Evolutionary conservation across 2,329 filamentous ascomycete genomes (phyloP).

Genomic region (Coniella vitis): DNA sequence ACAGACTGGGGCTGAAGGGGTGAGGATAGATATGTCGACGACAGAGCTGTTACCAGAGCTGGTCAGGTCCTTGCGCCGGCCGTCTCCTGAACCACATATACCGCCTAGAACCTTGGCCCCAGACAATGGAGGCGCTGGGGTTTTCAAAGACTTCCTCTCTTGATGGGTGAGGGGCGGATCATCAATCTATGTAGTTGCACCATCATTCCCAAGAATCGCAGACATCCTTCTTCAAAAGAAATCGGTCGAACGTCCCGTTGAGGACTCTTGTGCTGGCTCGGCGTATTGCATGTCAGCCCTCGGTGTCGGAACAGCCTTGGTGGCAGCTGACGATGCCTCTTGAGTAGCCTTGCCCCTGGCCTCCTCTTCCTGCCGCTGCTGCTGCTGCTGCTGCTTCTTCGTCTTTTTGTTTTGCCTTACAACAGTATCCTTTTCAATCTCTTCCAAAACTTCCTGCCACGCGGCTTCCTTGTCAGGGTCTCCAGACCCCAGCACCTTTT

Average conservation of each 20-base stretch:
- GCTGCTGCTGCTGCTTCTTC: too few species aligned
- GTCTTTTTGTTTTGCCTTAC: slow-evolving; percentile 39
- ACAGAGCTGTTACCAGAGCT: slow-evolving; percentile 51
- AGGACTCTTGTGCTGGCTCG: slow-evolving; percentile 17
- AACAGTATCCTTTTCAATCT: slow-evolving; percentile 58
- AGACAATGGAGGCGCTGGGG: slow-evolving; percentile 25
- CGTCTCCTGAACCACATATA: slow-evolving; percentile 1
- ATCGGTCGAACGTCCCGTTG: slow-evolving; percentile 31
- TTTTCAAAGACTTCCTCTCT: slow-evolving; percentile 57
- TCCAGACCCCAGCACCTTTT: slow-evolving; percentile 72
- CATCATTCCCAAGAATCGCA: slow-evolving; percentile 11
- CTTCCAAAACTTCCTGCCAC: slow-evolving; percentile 75
- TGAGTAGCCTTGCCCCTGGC: slow-evolving; percentile 30
- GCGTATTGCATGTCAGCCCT: slow-evolving; percentile 15
- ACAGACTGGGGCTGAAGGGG: slow-evolving; percentile 44
- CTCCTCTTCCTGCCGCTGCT: too few species aligned
- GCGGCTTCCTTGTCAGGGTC: slow-evolving; percentile 67
- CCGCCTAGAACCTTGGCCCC: slow-evolving; percentile 10
- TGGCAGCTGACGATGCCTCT: slow-evolving; percentile 14
- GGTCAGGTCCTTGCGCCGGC: slow-evolving; percentile 41
- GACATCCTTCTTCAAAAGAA: slow-evolving; percentile 41
- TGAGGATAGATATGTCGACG: slow-evolving; percentile 51
- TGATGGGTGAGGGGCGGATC: slow-evolving; percentile 25
- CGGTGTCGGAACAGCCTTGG: slow-evolving; percentile 22
- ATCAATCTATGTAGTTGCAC: slow-evolving; percentile 13